Evolutionary conservation across 2,329 filamentous ascomycete genomes (phyloP), one percentile per base, ranked within the genome.

Genomic region (Talaromyces sp.): DNA sequence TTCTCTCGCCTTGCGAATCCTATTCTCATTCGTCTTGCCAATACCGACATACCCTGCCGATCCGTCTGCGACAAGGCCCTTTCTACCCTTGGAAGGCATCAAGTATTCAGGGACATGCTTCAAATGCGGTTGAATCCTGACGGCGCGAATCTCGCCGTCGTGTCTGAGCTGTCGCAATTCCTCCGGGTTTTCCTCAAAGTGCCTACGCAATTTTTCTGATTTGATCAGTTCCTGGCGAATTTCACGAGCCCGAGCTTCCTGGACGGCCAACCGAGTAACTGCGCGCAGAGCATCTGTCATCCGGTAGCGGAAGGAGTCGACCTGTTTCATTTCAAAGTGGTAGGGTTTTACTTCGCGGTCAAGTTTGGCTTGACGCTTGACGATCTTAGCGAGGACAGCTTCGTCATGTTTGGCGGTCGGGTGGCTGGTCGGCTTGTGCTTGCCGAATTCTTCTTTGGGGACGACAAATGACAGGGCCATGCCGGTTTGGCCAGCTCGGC

Each of bases 381-480:
- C 83, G 66, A 99, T 95, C 74, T 90, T 92, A 28, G 85, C 84
- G 36, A 99, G 79, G 0, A 96, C 84, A 71, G 89, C 88, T 73
- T 98, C 95, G 71, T 99, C 94, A 64, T 94, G 84, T 73, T 91
- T 89, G 10, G 89, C 84, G 27, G 89, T 87, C 52, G 87, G 79
- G 65, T 94, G 86, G 56, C 85, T 87, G 0, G 94, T 98, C 1
- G 93, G 89, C 70, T 92, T 91, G 79, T 98, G 94, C 76, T 96
- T 96, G 68, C 90, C 87, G 76, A 89, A 96, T 53, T 89, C 84
- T 0, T 91, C 87, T 57, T 87, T 83, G 8, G 95, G 94, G 3
- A 99, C 85, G 57, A 96, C 90, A 75, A 99, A 97, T 9, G 92
- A 96, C n/a, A 99, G 83, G 0, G 95, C 92, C 85, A 96, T 98